Evolutionary conservation across 169 alveolate genomes (phyloP).

Genomic region (Pseudocohnilembus persalinus): DNA sequence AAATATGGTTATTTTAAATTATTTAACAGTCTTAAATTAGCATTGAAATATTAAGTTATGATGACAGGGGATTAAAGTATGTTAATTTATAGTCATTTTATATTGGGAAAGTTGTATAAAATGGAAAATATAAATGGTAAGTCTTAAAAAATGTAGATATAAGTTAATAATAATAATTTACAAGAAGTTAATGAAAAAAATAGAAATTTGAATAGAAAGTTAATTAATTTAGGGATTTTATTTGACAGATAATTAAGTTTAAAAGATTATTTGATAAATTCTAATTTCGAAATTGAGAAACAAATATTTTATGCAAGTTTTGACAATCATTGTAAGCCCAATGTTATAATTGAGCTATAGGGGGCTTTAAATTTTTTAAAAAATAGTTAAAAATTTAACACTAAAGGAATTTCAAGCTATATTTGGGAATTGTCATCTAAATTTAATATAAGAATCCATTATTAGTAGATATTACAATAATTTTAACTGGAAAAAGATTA

Average conservation of each 20-base stretch:
- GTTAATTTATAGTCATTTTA: background rate
- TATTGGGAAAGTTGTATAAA: background rate
- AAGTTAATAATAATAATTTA: too few species aligned
- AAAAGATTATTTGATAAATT: too few species aligned
- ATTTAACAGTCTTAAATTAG: background rate
- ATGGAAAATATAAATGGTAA: background rate
- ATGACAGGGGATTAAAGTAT: background rate
- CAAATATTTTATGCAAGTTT: background rate
- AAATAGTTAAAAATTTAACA: background rate
- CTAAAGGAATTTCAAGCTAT: background rate
- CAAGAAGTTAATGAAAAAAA: too few species aligned
- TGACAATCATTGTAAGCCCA: background rate
- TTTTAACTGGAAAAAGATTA: too few species aligned
- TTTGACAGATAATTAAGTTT: too few species aligned
- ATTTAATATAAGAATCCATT: background rate
- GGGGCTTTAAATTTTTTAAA: background rate
- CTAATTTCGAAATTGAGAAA: background rate
- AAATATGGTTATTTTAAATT: background rate
- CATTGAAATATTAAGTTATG: background rate
- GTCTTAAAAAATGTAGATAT: too few species aligned
- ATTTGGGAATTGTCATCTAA: constrained; percentile 1
- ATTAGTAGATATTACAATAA: background rate
- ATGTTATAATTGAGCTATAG: too few species aligned
- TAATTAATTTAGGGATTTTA: too few species aligned
- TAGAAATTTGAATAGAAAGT: too few species aligned